phyloP scores from a whole-genome alignment of 331 rosid species.

The Dryas integrifolia region DNA sequence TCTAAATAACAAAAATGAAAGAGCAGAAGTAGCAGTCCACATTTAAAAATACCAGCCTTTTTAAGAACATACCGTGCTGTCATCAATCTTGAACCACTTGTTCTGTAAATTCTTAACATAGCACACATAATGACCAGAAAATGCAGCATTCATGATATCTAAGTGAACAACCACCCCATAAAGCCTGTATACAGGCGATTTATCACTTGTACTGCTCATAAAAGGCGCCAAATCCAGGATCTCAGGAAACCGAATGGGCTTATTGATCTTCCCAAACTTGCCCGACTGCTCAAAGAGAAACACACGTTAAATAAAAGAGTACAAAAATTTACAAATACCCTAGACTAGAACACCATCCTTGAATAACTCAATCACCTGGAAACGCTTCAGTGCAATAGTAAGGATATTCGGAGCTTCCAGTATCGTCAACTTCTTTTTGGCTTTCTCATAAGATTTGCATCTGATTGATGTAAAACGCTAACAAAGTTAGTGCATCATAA shows the following conservation, averaged over 20 bases:
- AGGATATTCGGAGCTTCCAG: constrained; percentile 96
- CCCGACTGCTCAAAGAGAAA: constrained; percentile 63
- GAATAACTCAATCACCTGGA: constrained; percentile 59
- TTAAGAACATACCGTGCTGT: constrained; percentile 64
- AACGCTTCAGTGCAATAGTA: constrained; percentile 91
- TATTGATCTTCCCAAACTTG: constrained; percentile 93
- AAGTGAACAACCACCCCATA: constrained; percentile 91
- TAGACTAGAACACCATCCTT: constrained; percentile 14
- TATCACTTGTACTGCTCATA: constrained; percentile 89
- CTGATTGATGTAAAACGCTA: constrained; percentile 38
- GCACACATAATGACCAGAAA: constrained; percentile 97
- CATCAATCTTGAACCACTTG: constrained; percentile 97
- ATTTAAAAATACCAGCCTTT: neutral
- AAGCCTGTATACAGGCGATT: constrained; percentile 73
- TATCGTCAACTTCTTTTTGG: constrained; percentile 88
- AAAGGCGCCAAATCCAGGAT: constrained; percentile 80
- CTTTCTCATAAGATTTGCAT: constrained; percentile 92
- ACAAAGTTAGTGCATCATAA: neutral
- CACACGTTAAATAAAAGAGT: constrained; percentile 5
- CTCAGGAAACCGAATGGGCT: constrained; percentile 82
- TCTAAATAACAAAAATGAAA: constrained; percentile 10
- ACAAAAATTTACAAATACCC: neutral
- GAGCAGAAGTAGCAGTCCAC: constrained; percentile 3
- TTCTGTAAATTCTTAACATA: constrained; percentile 80
- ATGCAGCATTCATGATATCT: constrained; percentile 88